Evolutionary conservation across 2,329 filamentous ascomycete species (phyloP), one percentile per base, ranked within the genome.

Genomic region (Podosphaera fusca): DNA sequence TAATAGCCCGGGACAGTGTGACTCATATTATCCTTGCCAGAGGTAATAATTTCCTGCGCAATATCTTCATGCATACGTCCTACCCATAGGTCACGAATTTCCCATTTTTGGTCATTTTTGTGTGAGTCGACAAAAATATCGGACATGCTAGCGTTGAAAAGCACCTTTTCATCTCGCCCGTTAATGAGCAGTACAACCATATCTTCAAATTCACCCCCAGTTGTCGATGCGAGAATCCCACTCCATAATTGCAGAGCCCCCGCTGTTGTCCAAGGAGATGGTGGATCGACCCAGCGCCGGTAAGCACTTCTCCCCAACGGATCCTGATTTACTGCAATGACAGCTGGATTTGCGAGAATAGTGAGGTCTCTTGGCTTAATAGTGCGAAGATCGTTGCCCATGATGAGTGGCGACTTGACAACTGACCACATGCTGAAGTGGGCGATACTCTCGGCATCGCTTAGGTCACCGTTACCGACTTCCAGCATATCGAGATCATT

Each of bases 41-140:
- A 69, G 55, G 70, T 68, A 10, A 78, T 68, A 35, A 78, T 69
- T 0, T 67, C 65, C 31, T 64, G 62, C 0, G 75, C 74, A 45
- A 71, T 70, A 2, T 65, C 68, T 51, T 72, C 67, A 29, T 65
- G 68, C 74, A 80, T 77, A n/a, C 76, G 68, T 59, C 74, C 72
- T 3, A 70, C 74, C 76, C 76, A 79, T 1, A 79, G 67, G 63
- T 79, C 75, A 53, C 72, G 73, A 4, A 79, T 67, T 59, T 77
- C 74, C 74, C 75, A 79, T 0, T 65, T 67, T 60, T 70, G 64
- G 31, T 67, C 63, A 0, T 72, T 64, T 63, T 75, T 68, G 0
- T 64, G 58, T 0, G 72, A 72, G 59, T 75, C 72, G 54, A 73
- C 65, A 65, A 79, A 79, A 56, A 79, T 74, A 47, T 79, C 75